phyloP scores from a whole-genome alignment of 495 filamentous ascomycete species.

The Neurospora sp. region DNA sequence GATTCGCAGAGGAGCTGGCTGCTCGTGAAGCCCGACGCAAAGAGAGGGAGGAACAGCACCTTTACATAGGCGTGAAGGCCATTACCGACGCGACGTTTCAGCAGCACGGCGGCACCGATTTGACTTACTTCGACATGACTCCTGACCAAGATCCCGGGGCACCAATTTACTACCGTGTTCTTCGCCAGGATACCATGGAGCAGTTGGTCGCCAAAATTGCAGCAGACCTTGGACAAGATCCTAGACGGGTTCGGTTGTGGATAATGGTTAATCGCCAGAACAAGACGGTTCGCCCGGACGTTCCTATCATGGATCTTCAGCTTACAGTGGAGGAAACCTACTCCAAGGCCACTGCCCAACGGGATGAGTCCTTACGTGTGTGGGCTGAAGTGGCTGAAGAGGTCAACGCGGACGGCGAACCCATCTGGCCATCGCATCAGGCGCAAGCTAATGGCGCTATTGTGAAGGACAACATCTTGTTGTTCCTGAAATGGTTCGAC shows the following conservation, averaged over 20 bases:
- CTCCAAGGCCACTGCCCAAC: conserved; percentile 48
- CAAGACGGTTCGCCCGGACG: conserved; percentile 86
- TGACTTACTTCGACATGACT: conserved; percentile 57
- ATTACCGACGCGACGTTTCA: conserved; percentile 72
- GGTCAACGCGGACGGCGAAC: conserved; percentile 50
- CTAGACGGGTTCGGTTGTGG: conserved; percentile 70
- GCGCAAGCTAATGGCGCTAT: conserved; percentile 36
- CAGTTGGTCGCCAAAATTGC: conserved; percentile 64
- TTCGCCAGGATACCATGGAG: conserved; percentile 60
- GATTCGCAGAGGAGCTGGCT: conserved; percentile 72
- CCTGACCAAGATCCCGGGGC: conserved; percentile 46
- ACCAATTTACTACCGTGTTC: conserved; percentile 56
- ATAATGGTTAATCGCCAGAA: conserved; percentile 98
- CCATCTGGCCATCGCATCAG: conserved; percentile 54
- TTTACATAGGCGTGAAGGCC: conserved; percentile 76
- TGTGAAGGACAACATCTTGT: conserved; percentile 51
- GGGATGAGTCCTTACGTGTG: conserved; percentile 64
- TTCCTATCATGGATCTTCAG: conserved; percentile 64
- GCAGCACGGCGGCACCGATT: conserved; percentile 73
- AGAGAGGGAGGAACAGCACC: conserved; percentile 86
- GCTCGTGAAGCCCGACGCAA: conserved; percentile 61
- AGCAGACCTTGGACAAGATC: conserved; percentile 51
- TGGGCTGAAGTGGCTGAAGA: conserved; percentile 73
- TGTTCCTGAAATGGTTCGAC: conserved; percentile 93
- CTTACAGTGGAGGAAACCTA: conserved; percentile 75